These are phyloP conservation scores for Claviceps cyperi DNA, from an alignment of 2,329 filamentous ascomycete genomes.

Conservation along the genomic window DNA sequence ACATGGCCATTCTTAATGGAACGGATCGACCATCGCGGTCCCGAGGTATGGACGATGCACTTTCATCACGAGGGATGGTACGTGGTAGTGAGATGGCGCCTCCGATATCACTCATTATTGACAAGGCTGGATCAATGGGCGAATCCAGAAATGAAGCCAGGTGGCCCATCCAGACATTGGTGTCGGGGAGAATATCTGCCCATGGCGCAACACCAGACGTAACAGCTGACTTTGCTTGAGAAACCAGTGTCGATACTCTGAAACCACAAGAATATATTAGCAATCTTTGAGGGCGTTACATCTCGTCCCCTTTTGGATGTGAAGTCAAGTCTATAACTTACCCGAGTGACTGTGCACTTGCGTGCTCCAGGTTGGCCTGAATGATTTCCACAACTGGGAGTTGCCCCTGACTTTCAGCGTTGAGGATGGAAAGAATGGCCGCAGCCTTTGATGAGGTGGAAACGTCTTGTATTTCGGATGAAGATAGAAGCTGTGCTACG, in stretches of 20 bases:
- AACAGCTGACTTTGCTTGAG: slow-evolving; percentile 25
- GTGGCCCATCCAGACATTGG: slow-evolving; percentile 49
- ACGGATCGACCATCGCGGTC: slow-evolving; percentile 59
- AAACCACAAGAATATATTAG: neutral
- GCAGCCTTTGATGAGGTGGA: slow-evolving; percentile 25
- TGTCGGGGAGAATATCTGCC: slow-evolving; percentile 46
- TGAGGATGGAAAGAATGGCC: slow-evolving; percentile 30
- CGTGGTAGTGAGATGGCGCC: slow-evolving; percentile 50
- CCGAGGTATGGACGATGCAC: slow-evolving; percentile 23
- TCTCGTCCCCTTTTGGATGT: neutral
- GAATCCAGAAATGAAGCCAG: slow-evolving; percentile 39
- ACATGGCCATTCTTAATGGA: slow-evolving; percentile 62
- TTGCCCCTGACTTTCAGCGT: slow-evolving; percentile 26
- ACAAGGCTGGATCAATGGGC: slow-evolving; percentile 46
- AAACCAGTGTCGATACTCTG: slow-evolving; percentile 38
- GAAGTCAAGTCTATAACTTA: slow-evolving; percentile 19
- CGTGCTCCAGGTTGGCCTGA: slow-evolving; percentile 38
- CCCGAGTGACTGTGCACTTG: slow-evolving; percentile 34
- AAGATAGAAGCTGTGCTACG: slow-evolving; percentile 36
- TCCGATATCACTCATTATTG: slow-evolving; percentile 58
- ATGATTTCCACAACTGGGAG: slow-evolving; percentile 36
- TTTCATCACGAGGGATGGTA: neutral
- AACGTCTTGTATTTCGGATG: slow-evolving; percentile 34
- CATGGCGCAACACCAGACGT: slow-evolving; percentile 14
- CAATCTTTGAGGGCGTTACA: neutral